Evolutionary conservation across 345 rosid genomes (phyloP).

Genomic region (Populus davidiana): DNA sequence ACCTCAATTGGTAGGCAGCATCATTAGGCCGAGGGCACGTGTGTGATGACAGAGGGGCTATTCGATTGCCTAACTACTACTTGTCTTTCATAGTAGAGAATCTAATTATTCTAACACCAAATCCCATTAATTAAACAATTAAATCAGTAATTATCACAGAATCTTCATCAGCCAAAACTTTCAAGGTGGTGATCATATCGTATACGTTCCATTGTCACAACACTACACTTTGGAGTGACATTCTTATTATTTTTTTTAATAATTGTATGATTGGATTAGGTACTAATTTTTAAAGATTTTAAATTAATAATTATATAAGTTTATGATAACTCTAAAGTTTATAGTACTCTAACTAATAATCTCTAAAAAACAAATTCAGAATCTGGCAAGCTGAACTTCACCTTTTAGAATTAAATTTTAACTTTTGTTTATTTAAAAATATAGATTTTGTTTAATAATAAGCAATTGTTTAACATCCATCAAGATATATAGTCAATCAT

Average conservation of each 20-base stretch:
- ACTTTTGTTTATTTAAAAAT: too few species aligned
- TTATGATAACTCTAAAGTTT: accelerated
- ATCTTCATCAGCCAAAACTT: conserved; percentile 3
- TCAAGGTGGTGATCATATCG: neutral
- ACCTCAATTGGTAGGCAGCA: conserved; percentile 25
- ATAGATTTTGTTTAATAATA: too few species aligned
- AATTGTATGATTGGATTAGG: too few species aligned
- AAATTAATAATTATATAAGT: too few species aligned
- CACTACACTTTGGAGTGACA: neutral
- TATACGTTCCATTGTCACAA: neutral
- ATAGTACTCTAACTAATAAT: accelerated
- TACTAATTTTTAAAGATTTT: too few species aligned
- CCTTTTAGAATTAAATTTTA: accelerated
- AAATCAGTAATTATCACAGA: neutral
- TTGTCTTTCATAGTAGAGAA: neutral
- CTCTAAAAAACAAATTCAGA: accelerated
- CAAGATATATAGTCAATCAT: too few species aligned
- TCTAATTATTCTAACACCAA: conserved; percentile 8
- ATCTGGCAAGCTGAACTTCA: accelerated
- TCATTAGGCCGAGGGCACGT: conserved; percentile 43
- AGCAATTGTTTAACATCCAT: too few species aligned
- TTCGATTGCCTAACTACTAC: conserved; percentile 18
- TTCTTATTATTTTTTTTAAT: too few species aligned
- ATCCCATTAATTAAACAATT: neutral
- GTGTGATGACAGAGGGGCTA: conserved; percentile 43